Evolutionary conservation across 108 stramenopile species (phyloP).

Genomic region (Cyclotella sp.): DNA sequence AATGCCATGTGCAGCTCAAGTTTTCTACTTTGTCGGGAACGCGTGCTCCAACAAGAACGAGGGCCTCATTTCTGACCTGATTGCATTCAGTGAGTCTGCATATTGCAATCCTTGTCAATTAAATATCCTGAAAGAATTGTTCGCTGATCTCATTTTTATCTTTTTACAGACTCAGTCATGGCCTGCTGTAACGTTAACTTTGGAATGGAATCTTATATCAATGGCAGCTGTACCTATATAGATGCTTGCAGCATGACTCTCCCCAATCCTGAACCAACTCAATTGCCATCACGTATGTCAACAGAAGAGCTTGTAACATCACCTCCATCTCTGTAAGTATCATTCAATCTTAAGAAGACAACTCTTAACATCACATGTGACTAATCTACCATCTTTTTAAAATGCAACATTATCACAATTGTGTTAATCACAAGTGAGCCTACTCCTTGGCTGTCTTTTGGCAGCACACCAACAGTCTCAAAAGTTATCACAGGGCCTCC

Average conservation of each 20-base stretch:
- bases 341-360: not conserved
- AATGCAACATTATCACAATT: not conserved
- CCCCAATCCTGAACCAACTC: not conserved
- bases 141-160: not conserved
- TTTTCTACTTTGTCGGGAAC: no score
- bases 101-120: no score
- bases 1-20: no score
- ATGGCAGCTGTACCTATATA: not conserved
- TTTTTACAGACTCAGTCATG: not conserved
- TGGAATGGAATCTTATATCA: constrained; percentile 1
- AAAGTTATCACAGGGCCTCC: constrained; percentile 3
- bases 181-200: constrained; percentile 6
- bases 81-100: no score
- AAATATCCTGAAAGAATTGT: no score
- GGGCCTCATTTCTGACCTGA: no score
- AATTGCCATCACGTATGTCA: not conserved
- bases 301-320: not conserved
- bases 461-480: not conserved
- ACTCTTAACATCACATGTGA: no score
- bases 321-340: not conserved
- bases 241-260: constrained; percentile 2
- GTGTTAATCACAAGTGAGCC: not conserved
- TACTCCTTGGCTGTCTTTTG: not conserved
- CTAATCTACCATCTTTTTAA: no score
- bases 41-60: no score